Evolutionary conservation across 2,329 filamentous ascomycete genomes (phyloP).

Genomic region (Coleophoma cylindrospora): DNA sequence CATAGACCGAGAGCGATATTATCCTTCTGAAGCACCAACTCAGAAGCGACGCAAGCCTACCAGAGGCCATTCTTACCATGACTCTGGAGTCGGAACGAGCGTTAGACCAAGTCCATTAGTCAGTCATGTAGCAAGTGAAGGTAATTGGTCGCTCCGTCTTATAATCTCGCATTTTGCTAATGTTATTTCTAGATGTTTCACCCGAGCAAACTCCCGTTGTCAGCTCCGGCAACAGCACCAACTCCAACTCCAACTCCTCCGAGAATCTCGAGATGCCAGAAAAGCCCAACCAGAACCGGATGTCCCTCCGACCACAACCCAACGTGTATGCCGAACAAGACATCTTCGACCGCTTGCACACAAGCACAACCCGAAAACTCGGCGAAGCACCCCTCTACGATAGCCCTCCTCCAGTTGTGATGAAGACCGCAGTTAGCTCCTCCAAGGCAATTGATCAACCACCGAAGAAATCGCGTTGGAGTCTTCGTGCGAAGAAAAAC

Average conservation of each 20-base stretch:
- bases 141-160: constrained; percentile 8
- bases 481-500: constrained; percentile 18
- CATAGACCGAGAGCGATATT: constrained; percentile 8
- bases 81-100: constrained; percentile 20
- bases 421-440: constrained; percentile 2
- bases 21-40: constrained; percentile 5
- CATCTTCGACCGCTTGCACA: constrained; percentile 26
- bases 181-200: constrained; percentile 16
- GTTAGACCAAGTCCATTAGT: constrained; percentile 19
- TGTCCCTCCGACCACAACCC: constrained; percentile 14
- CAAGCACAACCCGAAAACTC: constrained; percentile 23
- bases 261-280: constrained; percentile 19
- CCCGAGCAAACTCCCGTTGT: constrained; percentile 8
- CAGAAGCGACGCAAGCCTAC: constrained; percentile 9
- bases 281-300: neutral
- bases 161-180: neutral
- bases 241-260: constrained; percentile 16
- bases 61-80: constrained; percentile 18
- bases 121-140: constrained; percentile 21
- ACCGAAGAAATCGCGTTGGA: constrained; percentile 21
- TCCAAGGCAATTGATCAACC: constrained; percentile 6
- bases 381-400: constrained; percentile 25
- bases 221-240: constrained; percentile 19
- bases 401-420: constrained; percentile 7
- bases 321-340: constrained; percentile 19